Evolutionary conservation across 2,329 filamentous ascomycete species (phyloP).

Genomic region (Pseudogymnoascus sp.): DNA sequence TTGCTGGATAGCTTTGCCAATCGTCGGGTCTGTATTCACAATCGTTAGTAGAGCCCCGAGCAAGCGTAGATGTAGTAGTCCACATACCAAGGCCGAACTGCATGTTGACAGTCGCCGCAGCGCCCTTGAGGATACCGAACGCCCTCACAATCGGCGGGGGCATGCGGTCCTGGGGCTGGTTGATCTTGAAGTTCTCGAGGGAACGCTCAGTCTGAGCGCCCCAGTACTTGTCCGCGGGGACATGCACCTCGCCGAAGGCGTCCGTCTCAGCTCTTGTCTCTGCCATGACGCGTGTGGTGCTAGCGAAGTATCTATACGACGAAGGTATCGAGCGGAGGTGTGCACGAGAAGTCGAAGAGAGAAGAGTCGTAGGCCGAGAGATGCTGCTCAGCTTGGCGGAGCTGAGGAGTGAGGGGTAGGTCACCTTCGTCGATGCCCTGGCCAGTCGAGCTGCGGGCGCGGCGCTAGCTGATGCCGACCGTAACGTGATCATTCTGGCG

Average conservation of each 20-base stretch:
- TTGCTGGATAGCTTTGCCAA: conserved; percentile 89
- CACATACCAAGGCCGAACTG: conserved; percentile 73
- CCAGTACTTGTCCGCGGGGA: conserved; percentile 92
- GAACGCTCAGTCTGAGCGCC: conserved; percentile 95
- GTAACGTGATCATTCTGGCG: conserved; percentile 12
- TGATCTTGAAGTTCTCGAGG: conserved; percentile 96
- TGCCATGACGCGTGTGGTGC: conserved; percentile 29
- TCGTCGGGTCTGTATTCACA: conserved; percentile 60
- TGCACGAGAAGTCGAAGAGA: conserved; percentile 13
- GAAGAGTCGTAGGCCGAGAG: conserved; percentile 7
- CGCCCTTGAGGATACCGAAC: conserved; percentile 95
- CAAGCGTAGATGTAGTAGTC: conserved; percentile 10
- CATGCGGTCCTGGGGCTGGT: conserved; percentile 98
- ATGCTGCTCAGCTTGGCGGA: not conserved
- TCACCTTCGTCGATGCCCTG: conserved; percentile 15
- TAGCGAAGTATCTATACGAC: conserved; percentile 23
- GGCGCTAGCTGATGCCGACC: conserved; percentile 21
- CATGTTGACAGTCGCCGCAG: conserved; percentile 93
- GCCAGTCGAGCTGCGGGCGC: conserved; percentile 16
- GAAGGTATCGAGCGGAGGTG: conserved; percentile 16
- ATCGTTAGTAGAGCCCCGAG: not conserved
- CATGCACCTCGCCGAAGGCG: conserved; percentile 95
- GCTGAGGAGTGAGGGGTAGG: not conserved
- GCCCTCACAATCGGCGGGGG: conserved; percentile 84
- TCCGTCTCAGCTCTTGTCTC: conserved; percentile 80